Evolutionary conservation across 2,329 filamentous ascomycete genomes (phyloP).

Genomic region (Sarocladiaceae sp.): DNA sequence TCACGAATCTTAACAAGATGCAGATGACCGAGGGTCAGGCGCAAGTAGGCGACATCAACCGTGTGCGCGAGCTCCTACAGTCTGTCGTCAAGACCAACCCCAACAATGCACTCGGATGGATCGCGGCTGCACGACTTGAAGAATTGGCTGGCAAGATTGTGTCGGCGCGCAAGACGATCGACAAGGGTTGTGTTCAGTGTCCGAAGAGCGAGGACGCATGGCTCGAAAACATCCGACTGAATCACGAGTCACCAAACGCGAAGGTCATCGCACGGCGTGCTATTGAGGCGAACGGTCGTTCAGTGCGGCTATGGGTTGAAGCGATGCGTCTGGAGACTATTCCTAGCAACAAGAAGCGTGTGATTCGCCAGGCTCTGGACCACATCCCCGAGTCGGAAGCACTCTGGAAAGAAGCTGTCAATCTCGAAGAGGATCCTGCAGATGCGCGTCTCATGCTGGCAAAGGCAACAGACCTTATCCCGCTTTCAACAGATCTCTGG

Average conservation of each 20-base stretch:
- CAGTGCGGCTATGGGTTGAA: conserved; percentile 87
- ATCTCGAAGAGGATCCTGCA: conserved; percentile 82
- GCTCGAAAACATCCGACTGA: conserved; percentile 91
- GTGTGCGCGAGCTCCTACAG: conserved; percentile 85
- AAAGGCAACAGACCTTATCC: conserved; percentile 93
- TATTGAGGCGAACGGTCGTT: conserved; percentile 84
- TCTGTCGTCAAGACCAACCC: conserved; percentile 97
- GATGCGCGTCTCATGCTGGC: conserved; percentile 85
- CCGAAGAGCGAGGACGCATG: conserved; percentile 93
- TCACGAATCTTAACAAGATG: conserved; percentile 82
- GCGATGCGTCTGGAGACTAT: conserved; percentile 90
- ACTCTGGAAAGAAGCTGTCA: conserved; percentile 97
- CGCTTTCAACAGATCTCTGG: conserved; percentile 90
- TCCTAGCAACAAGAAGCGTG: conserved; percentile 79
- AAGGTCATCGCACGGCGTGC: conserved; percentile 93
- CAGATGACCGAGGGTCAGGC: conserved; percentile 73
- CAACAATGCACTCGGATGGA: conserved; percentile 91
- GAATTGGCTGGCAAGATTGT: conserved; percentile 89
- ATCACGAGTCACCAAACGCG: conserved; percentile 77
- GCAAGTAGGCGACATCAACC: conserved; percentile 89
- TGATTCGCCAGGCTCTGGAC: conserved; percentile 84
- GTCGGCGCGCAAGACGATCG: conserved; percentile 80
- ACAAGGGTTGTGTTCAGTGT: conserved; percentile 81
- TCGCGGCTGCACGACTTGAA: conserved; percentile 86
- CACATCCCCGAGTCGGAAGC: conserved; percentile 90